A percentile compares a stretch with the other conserved stretches of the same genome.
Conservation (phyloP, 495 filamentous ascomycete species). For the Xylaria intraflava region DNA sequence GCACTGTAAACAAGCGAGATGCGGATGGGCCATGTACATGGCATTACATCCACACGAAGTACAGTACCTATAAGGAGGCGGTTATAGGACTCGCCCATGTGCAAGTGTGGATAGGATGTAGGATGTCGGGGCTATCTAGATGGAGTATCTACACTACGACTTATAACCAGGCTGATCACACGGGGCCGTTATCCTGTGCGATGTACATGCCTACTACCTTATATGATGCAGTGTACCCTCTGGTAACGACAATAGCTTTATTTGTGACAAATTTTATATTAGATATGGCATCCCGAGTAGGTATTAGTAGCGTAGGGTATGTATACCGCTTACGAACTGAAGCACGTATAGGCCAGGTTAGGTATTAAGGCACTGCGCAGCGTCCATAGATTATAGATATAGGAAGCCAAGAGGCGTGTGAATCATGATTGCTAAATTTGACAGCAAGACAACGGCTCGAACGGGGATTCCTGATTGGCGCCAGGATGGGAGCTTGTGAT, state of each 20-base stretch:
- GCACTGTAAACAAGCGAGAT: too few species aligned
- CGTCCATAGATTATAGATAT: not conserved
- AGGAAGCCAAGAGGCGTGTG: constrained; percentile 4
- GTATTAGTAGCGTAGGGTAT: too few species aligned
- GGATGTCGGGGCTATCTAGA: not conserved
- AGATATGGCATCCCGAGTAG: not conserved
- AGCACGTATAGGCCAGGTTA: too few species aligned
- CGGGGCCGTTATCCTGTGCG: constrained; percentile 4
- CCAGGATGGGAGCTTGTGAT: constrained; percentile 1
- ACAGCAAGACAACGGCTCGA: constrained; percentile 5
- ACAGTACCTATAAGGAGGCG: too few species aligned
- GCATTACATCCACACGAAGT: too few species aligned
- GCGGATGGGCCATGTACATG: too few species aligned
- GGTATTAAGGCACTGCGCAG: too few species aligned
- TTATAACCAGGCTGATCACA: constrained; percentile 3
- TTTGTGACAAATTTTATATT: constrained; percentile 9
- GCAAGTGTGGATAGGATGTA: too few species aligned
- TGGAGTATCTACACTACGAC: not conserved
- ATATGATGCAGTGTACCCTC: too few species aligned
- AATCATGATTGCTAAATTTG: constrained; percentile 13
- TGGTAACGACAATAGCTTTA: constrained; percentile 7
- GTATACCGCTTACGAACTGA: not conserved
- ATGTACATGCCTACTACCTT: too few species aligned
- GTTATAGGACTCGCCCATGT: too few species aligned
- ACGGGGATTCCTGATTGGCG: not conserved